Conservation (phyloP, 257 asterid species). For the Scutellaria galericulata region DNA sequence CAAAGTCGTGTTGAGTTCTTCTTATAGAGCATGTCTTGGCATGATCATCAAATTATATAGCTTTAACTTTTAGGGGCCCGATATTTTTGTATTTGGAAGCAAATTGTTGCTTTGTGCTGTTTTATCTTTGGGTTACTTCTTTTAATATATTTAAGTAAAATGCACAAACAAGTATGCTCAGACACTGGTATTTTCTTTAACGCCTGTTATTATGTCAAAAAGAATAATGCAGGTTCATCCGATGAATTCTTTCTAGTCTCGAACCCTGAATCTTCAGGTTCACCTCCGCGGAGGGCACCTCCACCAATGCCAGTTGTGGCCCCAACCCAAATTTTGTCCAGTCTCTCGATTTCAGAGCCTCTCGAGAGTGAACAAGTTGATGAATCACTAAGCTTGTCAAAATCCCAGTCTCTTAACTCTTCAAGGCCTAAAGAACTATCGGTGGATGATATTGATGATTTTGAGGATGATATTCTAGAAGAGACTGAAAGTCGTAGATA, state of each 20-base stretch:
- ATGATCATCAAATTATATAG: background rate
- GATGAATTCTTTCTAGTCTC: conserved; percentile 91
- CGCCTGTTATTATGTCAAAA: conserved; percentile 37
- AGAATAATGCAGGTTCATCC: conserved; percentile 85
- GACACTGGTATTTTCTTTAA: conserved; percentile 25
- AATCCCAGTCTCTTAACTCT: conserved; percentile 67
- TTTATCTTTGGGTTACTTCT: conserved; percentile 20
- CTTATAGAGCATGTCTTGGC: conserved; percentile 1
- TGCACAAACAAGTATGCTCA: conserved; percentile 12
- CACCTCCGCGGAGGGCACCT: conserved; percentile 90
- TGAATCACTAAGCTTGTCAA: conserved; percentile 58
- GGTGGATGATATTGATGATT: conserved; percentile 92
- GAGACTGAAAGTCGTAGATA: conserved; percentile 77
- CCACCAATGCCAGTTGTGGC: conserved; percentile 62
- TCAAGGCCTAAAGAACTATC: conserved; percentile 72
- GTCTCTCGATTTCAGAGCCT: conserved; percentile 58
- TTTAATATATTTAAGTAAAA: conserved; percentile 4
- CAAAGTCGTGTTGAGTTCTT: conserved; percentile 15
- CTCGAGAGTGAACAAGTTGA: conserved; percentile 70
- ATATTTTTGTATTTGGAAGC: background rate
- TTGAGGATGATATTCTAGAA: conserved; percentile 70
- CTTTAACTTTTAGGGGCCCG: background rate
- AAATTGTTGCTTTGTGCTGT: conserved; percentile 14
- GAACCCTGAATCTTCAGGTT: conserved; percentile 74
- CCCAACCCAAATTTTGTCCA: conserved; percentile 61